Percentiles rank a stretch among this genome's conserved stretches.
These are phyloP conservation scores for Lactarius evosmus DNA, from an alignment of 768 basidiomycete genomes.

Conservation along the genomic window DNA sequence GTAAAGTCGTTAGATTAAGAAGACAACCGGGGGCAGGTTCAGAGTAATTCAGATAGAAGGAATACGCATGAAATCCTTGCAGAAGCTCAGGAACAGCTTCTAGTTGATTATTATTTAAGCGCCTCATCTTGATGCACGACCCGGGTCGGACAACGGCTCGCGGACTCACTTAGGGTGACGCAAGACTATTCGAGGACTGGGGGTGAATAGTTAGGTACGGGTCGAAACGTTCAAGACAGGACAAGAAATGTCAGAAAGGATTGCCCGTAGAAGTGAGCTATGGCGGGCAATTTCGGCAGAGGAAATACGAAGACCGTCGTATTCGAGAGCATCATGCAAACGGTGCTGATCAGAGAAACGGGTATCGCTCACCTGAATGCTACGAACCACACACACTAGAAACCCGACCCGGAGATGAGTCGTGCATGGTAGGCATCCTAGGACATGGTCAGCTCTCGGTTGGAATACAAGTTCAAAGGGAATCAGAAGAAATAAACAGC, in stretches of 20 bases:
- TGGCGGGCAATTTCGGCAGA: conserved; percentile 91
- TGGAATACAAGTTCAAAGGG: conserved; percentile 1
- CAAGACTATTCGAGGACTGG: neutral
- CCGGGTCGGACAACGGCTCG: neutral
- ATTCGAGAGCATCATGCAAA: conserved; percentile 64
- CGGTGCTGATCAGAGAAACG: neutral
- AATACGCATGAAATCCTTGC: conserved; percentile 52
- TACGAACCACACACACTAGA: neutral
- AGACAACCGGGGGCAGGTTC: neutral
- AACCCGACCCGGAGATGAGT: neutral
- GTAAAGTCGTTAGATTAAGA: neutral
- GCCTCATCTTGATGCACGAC: conserved; percentile 40
- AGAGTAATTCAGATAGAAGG: conserved; percentile 29
- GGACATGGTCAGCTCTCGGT: neutral
- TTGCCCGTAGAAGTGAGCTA: conserved; percentile 85
- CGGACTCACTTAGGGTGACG: neutral
- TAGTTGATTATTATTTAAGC: conserved; percentile 67
- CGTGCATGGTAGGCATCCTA: neutral
- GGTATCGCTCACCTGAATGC: conserved; percentile 1
- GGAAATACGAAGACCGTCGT: conserved; percentile 90
- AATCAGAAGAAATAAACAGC: conserved; percentile 77
- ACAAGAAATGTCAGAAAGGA: conserved; percentile 55
- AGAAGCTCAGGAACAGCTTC: conserved; percentile 84
- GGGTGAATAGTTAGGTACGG: neutral
- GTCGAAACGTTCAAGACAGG: neutral